Percentiles rank a stretch among this genome's conserved stretches.
Evolutionary conservation across 352 stramenopile genomes (phyloP).

Genomic region (Phytophthora boehmeriae): DNA sequence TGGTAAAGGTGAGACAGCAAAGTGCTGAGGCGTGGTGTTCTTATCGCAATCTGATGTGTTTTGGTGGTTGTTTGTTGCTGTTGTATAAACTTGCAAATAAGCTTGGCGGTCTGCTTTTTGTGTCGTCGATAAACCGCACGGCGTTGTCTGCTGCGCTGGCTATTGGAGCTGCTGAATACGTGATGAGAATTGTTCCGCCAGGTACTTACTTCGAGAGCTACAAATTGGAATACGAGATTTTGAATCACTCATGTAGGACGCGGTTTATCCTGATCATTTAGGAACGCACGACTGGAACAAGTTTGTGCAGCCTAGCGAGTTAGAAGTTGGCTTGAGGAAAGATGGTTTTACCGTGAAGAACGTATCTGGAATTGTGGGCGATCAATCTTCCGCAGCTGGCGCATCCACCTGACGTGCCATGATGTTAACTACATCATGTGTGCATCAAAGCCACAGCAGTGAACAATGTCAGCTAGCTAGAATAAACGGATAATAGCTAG

Average conservation of each 20-base stretch:
- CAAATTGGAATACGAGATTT: neutral
- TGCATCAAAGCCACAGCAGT: conserved; percentile 59
- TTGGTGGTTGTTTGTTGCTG: neutral
- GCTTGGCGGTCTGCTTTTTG: conserved; percentile 78
- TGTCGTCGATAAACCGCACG: conserved; percentile 89
- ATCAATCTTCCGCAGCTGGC: conserved; percentile 77
- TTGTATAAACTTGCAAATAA: conserved; percentile 17
- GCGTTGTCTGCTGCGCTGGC: conserved; percentile 64
- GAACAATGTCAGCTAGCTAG: conserved; percentile 7
- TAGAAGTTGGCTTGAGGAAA: conserved; percentile 61
- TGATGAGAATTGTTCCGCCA: conserved; percentile 74
- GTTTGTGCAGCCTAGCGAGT: conserved; percentile 77
- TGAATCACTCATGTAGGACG: too few species aligned
- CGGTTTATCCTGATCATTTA: conserved; percentile 7
- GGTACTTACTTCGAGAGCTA: conserved; percentile 28
- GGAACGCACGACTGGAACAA: conserved; percentile 89
- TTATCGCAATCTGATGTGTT: conserved; percentile 3
- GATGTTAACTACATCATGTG: conserved; percentile 88
- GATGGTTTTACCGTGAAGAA: conserved; percentile 66
- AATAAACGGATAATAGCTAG: conserved; percentile 2
- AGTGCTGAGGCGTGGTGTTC: neutral
- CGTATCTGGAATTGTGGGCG: conserved; percentile 79
- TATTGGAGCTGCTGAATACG: conserved; percentile 80
- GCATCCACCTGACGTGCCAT: conserved; percentile 72
- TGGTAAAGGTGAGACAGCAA: conserved; percentile 71